A percentile compares a stretch with the other conserved stretches of the same genome.
phyloP scores from a whole-genome alignment of 2,329 filamentous ascomycete species.

The Aspergillus novoparasiticus region DNA sequence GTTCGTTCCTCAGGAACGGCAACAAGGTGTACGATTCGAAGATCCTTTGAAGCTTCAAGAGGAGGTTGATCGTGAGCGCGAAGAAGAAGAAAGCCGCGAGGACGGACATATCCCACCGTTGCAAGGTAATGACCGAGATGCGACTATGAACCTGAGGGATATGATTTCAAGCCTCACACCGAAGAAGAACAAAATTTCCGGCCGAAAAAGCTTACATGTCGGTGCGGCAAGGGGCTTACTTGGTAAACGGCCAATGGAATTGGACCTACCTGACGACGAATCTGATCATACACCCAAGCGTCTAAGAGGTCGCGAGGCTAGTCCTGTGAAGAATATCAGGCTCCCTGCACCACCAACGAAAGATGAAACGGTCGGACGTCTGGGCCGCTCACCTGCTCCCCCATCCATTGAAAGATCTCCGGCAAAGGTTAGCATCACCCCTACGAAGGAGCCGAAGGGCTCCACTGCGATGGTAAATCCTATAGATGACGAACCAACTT shows the following conservation, averaged over 20 bases:
- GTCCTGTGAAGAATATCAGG: slow-evolving; percentile 74
- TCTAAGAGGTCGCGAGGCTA: slow-evolving; percentile 70
- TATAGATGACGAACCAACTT: slow-evolving; percentile 28
- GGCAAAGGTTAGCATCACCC: slow-evolving; percentile 52
- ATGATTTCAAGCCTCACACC: slow-evolving; percentile 79
- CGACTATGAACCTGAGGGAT: slow-evolving; percentile 69
- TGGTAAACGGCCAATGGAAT: slow-evolving; percentile 72
- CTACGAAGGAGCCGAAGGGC: slow-evolving; percentile 45
- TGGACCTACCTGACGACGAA: slow-evolving; percentile 64
- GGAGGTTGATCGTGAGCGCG: slow-evolving; percentile 65
- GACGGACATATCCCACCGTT: slow-evolving; percentile 50
- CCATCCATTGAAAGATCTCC: slow-evolving; percentile 38
- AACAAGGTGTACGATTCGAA: slow-evolving; percentile 62
- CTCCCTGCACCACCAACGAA: slow-evolving; percentile 70
- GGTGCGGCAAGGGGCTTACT: slow-evolving; percentile 73
- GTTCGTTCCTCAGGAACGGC: slow-evolving; percentile 60
- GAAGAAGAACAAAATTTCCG: slow-evolving; percentile 67
- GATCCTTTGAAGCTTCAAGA: slow-evolving; percentile 65
- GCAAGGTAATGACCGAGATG: slow-evolving; percentile 61
- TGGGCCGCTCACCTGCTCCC: slow-evolving; percentile 52
- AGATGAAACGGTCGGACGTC: slow-evolving; percentile 65
- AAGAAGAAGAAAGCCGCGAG: slow-evolving; percentile 64
- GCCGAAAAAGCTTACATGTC: slow-evolving; percentile 75
- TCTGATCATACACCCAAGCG: slow-evolving; percentile 63
- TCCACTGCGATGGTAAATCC: slow-evolving; percentile 43